Conservation (phyloP, 2,329 filamentous ascomycete species). For the Colletotrichum sojae region DNA sequence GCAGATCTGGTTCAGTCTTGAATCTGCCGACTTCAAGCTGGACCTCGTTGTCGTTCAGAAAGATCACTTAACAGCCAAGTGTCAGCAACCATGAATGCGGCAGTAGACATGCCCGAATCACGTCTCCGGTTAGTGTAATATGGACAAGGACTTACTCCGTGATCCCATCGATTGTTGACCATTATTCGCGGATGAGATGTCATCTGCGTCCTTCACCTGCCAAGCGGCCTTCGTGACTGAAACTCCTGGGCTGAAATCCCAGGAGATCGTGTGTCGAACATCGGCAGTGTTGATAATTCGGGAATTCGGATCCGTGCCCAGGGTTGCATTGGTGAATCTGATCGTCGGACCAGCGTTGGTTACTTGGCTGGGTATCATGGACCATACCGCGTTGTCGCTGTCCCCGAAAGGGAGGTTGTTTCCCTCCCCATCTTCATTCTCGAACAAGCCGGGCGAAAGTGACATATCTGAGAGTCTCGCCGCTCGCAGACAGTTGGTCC, state of each 20-base stretch:
- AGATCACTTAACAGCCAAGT: not conserved
- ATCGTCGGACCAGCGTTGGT: not conserved
- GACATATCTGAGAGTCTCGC: not conserved
- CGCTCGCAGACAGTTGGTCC: not conserved
- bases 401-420: slow-evolving; percentile 9
- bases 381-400: not conserved
- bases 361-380: not conserved
- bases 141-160: too few species aligned
- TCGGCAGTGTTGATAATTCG: not conserved
- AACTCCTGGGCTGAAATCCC: not conserved
- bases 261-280: not conserved
- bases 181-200: too few species aligned
- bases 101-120: too few species aligned
- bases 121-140: too few species aligned
- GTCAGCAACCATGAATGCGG: too few species aligned
- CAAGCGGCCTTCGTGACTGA: not conserved
- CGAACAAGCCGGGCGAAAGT: slow-evolving; percentile 1
- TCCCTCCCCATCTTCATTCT: slow-evolving; percentile 11
- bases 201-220: too few species aligned
- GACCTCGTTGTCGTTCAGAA: not conserved
- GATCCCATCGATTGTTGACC: too few species aligned
- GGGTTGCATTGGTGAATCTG: not conserved
- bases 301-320: not conserved
- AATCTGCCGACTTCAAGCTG: not conserved
- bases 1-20: not conserved